phyloP scores from a whole-genome alignment of 1,284 basidiomycete genomes.

The Grifola frondosa region DNA sequence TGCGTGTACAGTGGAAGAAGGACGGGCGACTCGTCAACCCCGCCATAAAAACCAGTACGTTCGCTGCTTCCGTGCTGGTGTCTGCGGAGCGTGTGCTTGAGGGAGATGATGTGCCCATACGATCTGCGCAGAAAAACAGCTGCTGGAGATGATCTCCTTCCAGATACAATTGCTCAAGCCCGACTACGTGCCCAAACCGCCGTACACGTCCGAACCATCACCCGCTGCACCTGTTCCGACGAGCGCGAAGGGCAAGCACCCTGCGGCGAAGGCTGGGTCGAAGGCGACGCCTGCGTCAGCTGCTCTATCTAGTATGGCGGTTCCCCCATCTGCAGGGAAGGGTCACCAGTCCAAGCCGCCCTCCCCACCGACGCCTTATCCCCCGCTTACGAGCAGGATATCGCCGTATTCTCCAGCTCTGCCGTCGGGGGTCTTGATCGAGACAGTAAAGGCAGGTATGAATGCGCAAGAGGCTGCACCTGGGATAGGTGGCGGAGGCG shows the following conservation, averaged over 20 bases:
- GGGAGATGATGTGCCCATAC: constrained; percentile 2
- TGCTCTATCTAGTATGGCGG: constrained; percentile 23
- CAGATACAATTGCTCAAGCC: constrained; percentile 78
- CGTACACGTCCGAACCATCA: constrained; percentile 42
- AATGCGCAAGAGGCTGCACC: constrained; percentile 51
- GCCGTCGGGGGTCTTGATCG: constrained; percentile 69
- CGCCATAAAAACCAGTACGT: constrained; percentile 78
- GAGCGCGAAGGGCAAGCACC: constrained; percentile 42
- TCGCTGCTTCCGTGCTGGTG: constrained; percentile 4
- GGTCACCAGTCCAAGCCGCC: constrained; percentile 42
- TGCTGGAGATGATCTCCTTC: constrained; percentile 73
- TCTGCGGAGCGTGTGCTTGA: not conserved
- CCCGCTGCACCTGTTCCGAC: constrained; percentile 24
- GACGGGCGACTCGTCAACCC: constrained; percentile 75
- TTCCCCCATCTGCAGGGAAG: constrained; percentile 30
- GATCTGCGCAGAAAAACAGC: constrained; percentile 68
- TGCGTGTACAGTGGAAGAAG: constrained; percentile 88
- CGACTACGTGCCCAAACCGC: constrained; percentile 67
- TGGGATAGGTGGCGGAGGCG: constrained; percentile 32
- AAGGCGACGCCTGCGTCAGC: constrained; percentile 24
- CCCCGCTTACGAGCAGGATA: constrained; percentile 51
- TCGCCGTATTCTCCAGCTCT: constrained; percentile 72
- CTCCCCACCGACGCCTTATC: constrained; percentile 53
- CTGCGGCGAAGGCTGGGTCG: constrained; percentile 36
- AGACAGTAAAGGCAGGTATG: constrained; percentile 80